Evolutionary conservation across 2,329 filamentous ascomycete species (phyloP), one percentile per base, ranked within the genome.

Genomic region (Diaporthe citriasiana): DNA sequence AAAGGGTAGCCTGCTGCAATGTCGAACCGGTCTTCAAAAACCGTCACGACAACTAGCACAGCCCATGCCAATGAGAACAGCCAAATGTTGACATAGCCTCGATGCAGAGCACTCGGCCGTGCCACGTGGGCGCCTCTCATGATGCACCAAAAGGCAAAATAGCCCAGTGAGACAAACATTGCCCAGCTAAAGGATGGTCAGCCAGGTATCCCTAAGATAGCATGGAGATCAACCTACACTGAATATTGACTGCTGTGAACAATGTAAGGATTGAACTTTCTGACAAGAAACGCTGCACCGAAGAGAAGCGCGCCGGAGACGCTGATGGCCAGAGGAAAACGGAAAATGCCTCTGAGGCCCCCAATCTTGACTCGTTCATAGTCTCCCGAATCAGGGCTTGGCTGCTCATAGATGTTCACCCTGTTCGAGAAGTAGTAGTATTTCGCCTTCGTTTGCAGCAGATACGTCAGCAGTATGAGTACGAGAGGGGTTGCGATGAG

Each of bases 231-330:
- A 9, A 6, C 87, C 82, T 80, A 89, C 79, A 98, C 93, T 7
- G 94, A 88, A 81, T 97, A 98, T 63, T 92, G 89, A 78, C 93
- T 97, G 83, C 94, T 95, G 84, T 98, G 97, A n/a, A 97, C 87
- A 78, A 98, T 95, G 78, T 94, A 89, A 1, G 96, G 95, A 80
- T 98, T 98, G 80, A 96, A 85, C 82, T 97, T 97, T 50, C 90
- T 90, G 55, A 97, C 79, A 69, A 98, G 83, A 77, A 93, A 93
- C 1, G 94, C 93, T 25, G 94, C 87, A 0, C 90, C 94, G 33
- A 97, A 82, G 0, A 93, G 90, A n/a, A 93, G 85, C 0, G 88
- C 91, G 1, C 89, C 90, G 0, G 95, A 89, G 45, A 94, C 87
- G 27, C 88, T 80, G 53, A 98, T 87, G 1, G 95, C 91, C 66